Percentiles rank a stretch among this genome's conserved stretches.
These are phyloP conservation scores for Verticillium isaacii DNA, from an alignment of 2,329 filamentous ascomycete species.

Conservation along the genomic window DNA sequence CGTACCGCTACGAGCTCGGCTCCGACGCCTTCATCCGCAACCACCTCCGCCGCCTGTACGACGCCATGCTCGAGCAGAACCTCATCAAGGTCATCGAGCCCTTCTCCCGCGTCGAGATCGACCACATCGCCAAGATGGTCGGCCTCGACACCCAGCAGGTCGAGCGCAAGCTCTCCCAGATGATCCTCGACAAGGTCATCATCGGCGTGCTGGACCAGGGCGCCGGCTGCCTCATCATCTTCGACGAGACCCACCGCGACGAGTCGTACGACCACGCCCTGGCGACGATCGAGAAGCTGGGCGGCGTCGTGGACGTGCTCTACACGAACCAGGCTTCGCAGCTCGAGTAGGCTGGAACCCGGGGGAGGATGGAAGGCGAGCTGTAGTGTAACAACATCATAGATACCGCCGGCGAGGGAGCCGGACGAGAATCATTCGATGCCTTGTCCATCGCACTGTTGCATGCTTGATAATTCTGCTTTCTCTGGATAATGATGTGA, in stretches of 20 bases:
- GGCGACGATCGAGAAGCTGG: slow-evolving; percentile 93
- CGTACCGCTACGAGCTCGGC: slow-evolving; percentile 90
- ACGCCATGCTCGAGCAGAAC: slow-evolving; percentile 99
- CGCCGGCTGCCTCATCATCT: slow-evolving; percentile 95
- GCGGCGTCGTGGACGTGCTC: slow-evolving; percentile 92
- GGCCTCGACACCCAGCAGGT: slow-evolving; percentile 94
- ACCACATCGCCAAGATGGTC: slow-evolving; percentile 96
- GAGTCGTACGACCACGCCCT: slow-evolving; percentile 91
- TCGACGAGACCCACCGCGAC: slow-evolving; percentile 90
- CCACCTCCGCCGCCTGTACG: slow-evolving; percentile 91
- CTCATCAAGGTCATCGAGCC: slow-evolving; percentile 99
- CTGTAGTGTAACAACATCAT: slow-evolving; percentile 5
- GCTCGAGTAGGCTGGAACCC: slow-evolving; percentile 59
- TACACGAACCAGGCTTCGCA: slow-evolving; percentile 97
- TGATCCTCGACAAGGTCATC: slow-evolving; percentile 99
- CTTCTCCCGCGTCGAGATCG: slow-evolving; percentile 94
- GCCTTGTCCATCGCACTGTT: not conserved
- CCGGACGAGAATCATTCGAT: not conserved
- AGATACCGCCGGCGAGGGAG: not conserved
- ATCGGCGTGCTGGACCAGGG: slow-evolving; percentile 96
- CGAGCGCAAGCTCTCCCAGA: slow-evolving; percentile 96
- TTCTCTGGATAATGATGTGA: not conserved
- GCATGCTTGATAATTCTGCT: not conserved
- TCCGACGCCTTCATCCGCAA: slow-evolving; percentile 95
- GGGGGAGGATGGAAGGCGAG: not conserved